Evolutionary conservation across 2,329 filamentous ascomycete genomes (phyloP), one percentile per base, ranked within the genome.

Genomic region (Sordariomycetes sp.): DNA sequence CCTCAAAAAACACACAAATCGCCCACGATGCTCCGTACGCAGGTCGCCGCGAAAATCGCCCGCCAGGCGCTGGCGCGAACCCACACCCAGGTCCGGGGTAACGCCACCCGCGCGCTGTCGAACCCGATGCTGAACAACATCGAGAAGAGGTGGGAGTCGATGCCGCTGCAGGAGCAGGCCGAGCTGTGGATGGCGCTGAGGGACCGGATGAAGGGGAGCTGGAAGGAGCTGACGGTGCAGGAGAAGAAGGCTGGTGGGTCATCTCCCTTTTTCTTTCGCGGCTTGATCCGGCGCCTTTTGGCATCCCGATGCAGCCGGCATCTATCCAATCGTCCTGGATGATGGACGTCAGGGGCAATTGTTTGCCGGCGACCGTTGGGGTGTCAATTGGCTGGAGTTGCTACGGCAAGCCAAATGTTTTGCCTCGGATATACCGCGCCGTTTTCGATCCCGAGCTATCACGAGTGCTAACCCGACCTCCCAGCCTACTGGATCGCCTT

Each of bases 211-310:
- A 96, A 96, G 88, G 85, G 82, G 67, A 90, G 90, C 79, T 99
- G 94, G 94, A 83, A 86, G 70, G 90, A 97, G 70, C 79, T 99
- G 78, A 96, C 94, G 56, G 65, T 95, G 68, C 87, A 94, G 75
- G 94, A 99, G 83, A 96, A 99, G 89, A 97, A 95, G 81, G 94
- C 94, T 67, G 92, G 94, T 96, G 85, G 72, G 91, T 89, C 53
- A 7, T 50, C 24, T 50, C 22, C 54, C 48, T 25, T 56, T 52
- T 48, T 51, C 55, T 39, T 52, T 24, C 42, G 25, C 48, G 22
- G 13, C 54, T 20, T 42, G 32, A 25, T 60, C 28, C 52, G 10
- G 20, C 28, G 28, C 8, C 28, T 20, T 55, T 45, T 45, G 54
- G 59, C 54, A 53, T 25, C 45, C 55, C 52, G 48, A 48, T 53